These are phyloP conservation scores for Globisporangium spiculum DNA, from an alignment of 352 stramenopile genomes.

Conservation along the genomic window DNA sequence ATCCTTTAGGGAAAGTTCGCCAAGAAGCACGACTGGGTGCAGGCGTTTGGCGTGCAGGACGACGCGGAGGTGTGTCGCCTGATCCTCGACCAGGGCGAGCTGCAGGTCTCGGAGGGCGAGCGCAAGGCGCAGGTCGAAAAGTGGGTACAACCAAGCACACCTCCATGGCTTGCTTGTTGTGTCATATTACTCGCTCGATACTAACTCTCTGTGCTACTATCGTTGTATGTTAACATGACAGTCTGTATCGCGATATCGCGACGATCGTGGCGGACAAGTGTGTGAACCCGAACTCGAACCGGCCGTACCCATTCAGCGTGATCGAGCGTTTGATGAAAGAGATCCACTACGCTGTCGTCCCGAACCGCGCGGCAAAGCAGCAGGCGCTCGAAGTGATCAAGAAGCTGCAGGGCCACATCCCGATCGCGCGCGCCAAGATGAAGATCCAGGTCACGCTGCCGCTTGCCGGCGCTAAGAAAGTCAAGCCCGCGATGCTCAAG, in stretches of 20 bases:
- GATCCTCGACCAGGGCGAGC: conserved; percentile 95
- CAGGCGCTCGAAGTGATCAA: conserved; percentile 97
- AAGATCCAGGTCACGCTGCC: conserved; percentile 86
- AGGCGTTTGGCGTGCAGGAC: conserved; percentile 93
- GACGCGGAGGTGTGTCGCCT: conserved; percentile 89
- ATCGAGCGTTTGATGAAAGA: conserved; percentile 97
- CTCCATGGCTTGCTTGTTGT: background rate
- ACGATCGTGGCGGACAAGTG: conserved; percentile 97
- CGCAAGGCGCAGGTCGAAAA: conserved; percentile 91
- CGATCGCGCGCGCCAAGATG: conserved; percentile 97
- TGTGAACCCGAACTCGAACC: conserved; percentile 94
- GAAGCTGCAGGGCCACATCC: conserved; percentile 90
- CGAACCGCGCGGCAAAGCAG: conserved; percentile 95
- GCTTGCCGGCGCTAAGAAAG: conserved; percentile 36
- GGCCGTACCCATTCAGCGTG: conserved; percentile 95
- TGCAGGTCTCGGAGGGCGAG: conserved; percentile 97
- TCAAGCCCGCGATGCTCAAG: conserved; percentile 59
- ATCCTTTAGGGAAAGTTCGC: conserved; percentile 89
- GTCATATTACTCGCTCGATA: background rate
- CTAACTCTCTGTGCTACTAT: background rate
- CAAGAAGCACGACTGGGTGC: conserved; percentile 92
- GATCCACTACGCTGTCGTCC: conserved; percentile 94
- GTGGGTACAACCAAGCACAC: conserved; percentile 25
- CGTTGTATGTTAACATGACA: conserved; percentile 21
- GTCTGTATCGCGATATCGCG: conserved; percentile 93